Evolutionary conservation across 805 yeast species (phyloP).

Genomic region (Yarrowia porcina): DNA sequence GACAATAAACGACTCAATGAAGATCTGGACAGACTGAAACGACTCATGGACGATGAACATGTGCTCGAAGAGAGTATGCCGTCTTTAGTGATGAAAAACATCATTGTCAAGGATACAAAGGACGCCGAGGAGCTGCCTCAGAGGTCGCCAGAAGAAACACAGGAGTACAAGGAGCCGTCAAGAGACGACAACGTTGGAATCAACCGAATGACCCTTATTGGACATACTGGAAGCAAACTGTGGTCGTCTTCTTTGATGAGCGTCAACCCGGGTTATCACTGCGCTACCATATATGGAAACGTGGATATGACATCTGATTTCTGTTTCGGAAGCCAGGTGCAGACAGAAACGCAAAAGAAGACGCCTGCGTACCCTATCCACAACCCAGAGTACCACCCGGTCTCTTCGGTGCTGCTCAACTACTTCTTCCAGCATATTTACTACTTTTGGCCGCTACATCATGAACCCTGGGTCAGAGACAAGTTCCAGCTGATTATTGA

Average conservation of each 20-base stretch:
- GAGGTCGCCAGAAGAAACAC: neutral
- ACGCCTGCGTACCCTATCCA: neutral
- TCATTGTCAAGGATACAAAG: neutral
- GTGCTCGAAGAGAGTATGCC: slow-evolving; percentile 21
- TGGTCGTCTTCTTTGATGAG: slow-evolving; percentile 7
- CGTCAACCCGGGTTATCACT: slow-evolving; percentile 24
- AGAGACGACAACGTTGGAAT: slow-evolving; percentile 7
- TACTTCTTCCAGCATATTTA: slow-evolving; percentile 21
- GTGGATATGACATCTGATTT: slow-evolving; percentile 14
- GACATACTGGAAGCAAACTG: neutral
- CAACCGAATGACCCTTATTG: slow-evolving; percentile 7
- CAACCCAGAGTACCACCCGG: slow-evolving; percentile 10
- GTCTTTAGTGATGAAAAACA: slow-evolving; percentile 10
- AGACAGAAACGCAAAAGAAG: neutral
- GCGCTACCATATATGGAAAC: slow-evolving; percentile 6
- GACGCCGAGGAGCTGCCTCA: neutral
- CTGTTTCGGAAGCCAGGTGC: neutral
- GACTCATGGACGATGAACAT: slow-evolving; percentile 15
- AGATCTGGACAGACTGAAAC: slow-evolving; percentile 12
- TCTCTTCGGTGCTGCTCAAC: slow-evolving; percentile 8
- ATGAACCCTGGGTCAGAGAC: slow-evolving; percentile 21
- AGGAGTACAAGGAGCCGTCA: neutral
- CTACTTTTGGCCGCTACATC: slow-evolving; percentile 22
- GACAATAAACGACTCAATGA: slow-evolving; percentile 15
- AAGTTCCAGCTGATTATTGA: slow-evolving; percentile 10